These are phyloP conservation scores for Cyclocybe cylindracea DNA, from an alignment of 768 basidiomycete species.

Conservation along the genomic window DNA sequence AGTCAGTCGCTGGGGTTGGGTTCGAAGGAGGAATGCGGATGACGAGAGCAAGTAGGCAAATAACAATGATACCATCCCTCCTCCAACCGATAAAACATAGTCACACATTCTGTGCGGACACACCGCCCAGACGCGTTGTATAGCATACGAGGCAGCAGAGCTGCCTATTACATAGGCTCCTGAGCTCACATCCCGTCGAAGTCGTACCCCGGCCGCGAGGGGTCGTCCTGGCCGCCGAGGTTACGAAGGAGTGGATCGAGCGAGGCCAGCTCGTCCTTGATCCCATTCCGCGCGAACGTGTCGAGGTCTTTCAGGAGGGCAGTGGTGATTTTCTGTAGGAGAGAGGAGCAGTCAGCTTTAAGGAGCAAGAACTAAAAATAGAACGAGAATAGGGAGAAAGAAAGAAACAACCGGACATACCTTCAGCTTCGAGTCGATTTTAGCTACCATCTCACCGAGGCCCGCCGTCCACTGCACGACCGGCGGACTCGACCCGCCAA, in stretches of 20 bases:
- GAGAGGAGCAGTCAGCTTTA: neutral
- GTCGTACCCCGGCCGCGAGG: constrained; percentile 27
- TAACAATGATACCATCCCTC: no score
- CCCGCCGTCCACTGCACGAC: constrained; percentile 57
- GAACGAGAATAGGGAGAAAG: neutral
- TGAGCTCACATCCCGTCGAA: constrained; percentile 29
- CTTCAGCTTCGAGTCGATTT: constrained; percentile 85
- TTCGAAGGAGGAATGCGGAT: no score
- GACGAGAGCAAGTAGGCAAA: no score
- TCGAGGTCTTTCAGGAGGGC: constrained; percentile 83
- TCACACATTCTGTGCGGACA: neutral
- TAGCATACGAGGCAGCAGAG: neutral
- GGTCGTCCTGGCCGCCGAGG: constrained; percentile 37
- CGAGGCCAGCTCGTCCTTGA: constrained; percentile 81
- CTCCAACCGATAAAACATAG: no score
- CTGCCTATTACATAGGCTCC: neutral
- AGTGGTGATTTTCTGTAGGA: constrained; percentile 77
- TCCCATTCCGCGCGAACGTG: constrained; percentile 74
- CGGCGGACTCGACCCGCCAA: constrained; percentile 44
- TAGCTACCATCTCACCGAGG: constrained; percentile 73
- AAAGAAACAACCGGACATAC: constrained; percentile 37
- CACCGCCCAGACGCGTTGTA: neutral
- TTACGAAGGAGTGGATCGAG: constrained; percentile 78
- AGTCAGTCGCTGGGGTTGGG: no score
- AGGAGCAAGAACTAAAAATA: neutral